Base-by-base conservation (phyloP, 2,329 filamentous ascomycete genomes). In the Elsinoe arachidis region DNA sequence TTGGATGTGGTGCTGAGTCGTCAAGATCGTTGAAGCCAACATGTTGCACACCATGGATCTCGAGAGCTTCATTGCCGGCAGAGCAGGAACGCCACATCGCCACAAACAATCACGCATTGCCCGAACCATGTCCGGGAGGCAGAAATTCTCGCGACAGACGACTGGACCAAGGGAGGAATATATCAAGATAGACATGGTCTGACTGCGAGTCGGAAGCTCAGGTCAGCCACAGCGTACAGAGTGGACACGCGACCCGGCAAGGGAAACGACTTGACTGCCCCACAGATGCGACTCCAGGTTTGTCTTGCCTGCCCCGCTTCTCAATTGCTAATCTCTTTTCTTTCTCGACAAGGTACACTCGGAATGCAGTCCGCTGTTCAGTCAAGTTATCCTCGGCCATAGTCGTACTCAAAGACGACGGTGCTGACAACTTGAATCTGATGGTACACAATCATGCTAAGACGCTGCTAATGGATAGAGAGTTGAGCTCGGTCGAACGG, bases 401-500 rank as follows among this genome's bases (percentile, higher is more conserved):
- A n/a, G 11, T 2, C 17, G 5, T 30, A 30, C 2, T 30, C 26
- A 9, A 30, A 30, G 7, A 30, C 4, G 26, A 30, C 2, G 7
- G 26, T 9, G 26, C 9, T 7, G 9, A 30, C 5, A 5, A 30
- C 26, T 30, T 9, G 26, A 30, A 5, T 9, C 9, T 7, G 12
- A 35, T 26, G 14, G 12, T 11, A 2, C 19, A 26, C 34, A 15
- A 35, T 17, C 47, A 35, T 52, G 26, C 34, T 19, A 3, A 15
- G 34, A 35, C 3, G 30, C 34, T 34, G 14, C 6, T 3, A 9
- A 54, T 39, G 34, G 2, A 15, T 39, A 38, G 17, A 39, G 10
- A 54, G 37, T 35, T 46, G 19, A 53, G 34, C 38, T 56, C 54
- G 54, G 54, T 46, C 54, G 54, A 56, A 49, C 54, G 54, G 54